Evolutionary conservation across 2,329 filamentous ascomycete species (phyloP).

Genomic region (Aureobasidium leucospermi): DNA sequence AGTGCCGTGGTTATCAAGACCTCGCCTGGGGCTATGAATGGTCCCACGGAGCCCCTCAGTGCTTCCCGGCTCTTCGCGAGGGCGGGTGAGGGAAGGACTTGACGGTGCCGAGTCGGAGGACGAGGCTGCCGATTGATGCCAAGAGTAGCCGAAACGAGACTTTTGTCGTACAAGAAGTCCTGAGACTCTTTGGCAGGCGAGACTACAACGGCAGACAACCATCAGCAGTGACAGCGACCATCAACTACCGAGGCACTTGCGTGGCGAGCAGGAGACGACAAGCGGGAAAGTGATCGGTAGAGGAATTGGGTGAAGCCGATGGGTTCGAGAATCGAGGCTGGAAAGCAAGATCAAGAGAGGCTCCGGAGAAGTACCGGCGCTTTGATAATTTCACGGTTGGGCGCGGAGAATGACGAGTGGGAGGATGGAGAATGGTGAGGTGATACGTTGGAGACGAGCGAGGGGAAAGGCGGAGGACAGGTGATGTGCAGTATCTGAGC

Average conservation of each 20-base stretch:
- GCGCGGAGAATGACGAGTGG: conserved; percentile 11
- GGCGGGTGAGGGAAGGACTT: background rate
- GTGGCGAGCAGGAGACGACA: background rate
- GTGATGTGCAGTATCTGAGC: conserved; percentile 1
- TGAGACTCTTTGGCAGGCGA: background rate
- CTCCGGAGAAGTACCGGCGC: conserved; percentile 13
- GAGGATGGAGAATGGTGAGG: conserved; percentile 4
- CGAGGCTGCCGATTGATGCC: conserved; percentile 4
- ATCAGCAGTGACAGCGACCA: background rate
- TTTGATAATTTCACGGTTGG: background rate
- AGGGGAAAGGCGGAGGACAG: conserved; percentile 7
- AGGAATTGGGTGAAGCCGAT: background rate
- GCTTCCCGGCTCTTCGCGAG: background rate
- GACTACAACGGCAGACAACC: background rate
- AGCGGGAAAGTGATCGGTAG: background rate
- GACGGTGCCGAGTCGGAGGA: conserved; percentile 1
- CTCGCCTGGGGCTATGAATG: background rate
- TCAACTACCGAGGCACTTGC: background rate
- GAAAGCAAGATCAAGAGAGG: background rate
- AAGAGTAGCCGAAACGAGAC: conserved; percentile 1
- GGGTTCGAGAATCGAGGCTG: background rate
- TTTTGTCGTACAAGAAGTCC: background rate
- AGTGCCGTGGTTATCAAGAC: background rate
- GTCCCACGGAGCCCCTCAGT: background rate
- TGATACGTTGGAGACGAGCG: conserved; percentile 6